phyloP scores from a whole-genome alignment of 352 stramenopile genomes.

The Globisporangium mamillatum region DNA sequence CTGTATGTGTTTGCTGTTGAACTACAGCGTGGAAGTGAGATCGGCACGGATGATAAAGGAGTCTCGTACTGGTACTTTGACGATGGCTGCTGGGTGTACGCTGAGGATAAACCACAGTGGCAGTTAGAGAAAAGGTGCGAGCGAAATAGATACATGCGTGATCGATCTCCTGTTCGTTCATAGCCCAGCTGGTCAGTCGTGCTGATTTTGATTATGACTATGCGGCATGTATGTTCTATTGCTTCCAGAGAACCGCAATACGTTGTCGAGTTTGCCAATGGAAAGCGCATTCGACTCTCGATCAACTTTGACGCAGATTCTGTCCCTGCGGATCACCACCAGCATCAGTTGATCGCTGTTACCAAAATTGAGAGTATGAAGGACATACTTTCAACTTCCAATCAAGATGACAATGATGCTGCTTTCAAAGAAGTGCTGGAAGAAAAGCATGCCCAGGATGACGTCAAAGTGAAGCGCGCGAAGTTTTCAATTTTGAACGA shows the following conservation, averaged over 20 bases:
- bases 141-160: neutral
- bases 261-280: conserved; percentile 66
- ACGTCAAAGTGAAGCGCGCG: conserved; percentile 2
- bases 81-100: conserved; percentile 84
- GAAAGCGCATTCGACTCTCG: conserved; percentile 73
- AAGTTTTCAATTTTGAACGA: conserved; percentile 14
- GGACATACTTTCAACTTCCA: neutral
- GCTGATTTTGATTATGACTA: neutral
- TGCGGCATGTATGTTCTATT: conserved; percentile 2
- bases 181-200: neutral
- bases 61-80: conserved; percentile 86
- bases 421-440: neutral
- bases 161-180: neutral
- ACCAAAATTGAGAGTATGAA: conserved; percentile 18
- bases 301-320: conserved; percentile 58
- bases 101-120: conserved; percentile 69
- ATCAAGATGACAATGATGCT: neutral
- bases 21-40: conserved; percentile 52
- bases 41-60: conserved; percentile 74
- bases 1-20: neutral
- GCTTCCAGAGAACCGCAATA: conserved; percentile 42
- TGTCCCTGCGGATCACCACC: neutral
- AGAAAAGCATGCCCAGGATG: neutral
- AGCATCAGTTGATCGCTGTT: neutral
- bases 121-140: conserved; percentile 33